phyloP scores from a whole-genome alignment of 192 early-diverging fungal species.

The Podila minutissima region DNA sequence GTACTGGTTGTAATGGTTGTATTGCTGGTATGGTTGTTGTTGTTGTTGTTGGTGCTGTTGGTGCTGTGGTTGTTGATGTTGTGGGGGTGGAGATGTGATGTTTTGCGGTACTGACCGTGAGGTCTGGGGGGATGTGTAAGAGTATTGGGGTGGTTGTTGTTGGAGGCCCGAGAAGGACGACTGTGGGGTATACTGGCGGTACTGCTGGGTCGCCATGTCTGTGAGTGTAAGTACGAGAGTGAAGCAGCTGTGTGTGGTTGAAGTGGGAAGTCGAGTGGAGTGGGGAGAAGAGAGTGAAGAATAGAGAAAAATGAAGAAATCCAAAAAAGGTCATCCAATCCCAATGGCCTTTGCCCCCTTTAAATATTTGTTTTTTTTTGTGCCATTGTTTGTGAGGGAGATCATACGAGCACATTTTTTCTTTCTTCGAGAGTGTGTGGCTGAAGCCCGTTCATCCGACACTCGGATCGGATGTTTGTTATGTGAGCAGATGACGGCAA shows the following conservation, averaged over 20 bases:
- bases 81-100: too few species aligned
- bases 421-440: too few species aligned
- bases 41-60: conserved; percentile 14
- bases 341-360: not conserved
- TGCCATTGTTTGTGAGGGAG: too few species aligned
- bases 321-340: not conserved
- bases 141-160: not conserved
- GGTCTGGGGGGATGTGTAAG: too few species aligned
- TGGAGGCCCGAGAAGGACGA: conserved; percentile 7
- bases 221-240: not conserved
- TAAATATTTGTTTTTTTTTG: too few species aligned
- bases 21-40: conserved; percentile 7
- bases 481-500: too few species aligned
- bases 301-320: not conserved
- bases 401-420: too few species aligned
- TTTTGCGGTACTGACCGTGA: too few species aligned
- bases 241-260: not conserved
- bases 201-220: conserved; percentile 3
- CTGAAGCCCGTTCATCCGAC: too few species aligned
- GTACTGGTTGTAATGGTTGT: conserved; percentile 37
- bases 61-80: not conserved
- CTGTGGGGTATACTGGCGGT: not conserved
- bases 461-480: too few species aligned
- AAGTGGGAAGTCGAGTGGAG: not conserved
- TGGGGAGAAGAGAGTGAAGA: not conserved